These are phyloP conservation scores for Aureobasidium sp. DNA, from an alignment of 2,329 filamentous ascomycete species.

Conservation along the genomic window DNA sequence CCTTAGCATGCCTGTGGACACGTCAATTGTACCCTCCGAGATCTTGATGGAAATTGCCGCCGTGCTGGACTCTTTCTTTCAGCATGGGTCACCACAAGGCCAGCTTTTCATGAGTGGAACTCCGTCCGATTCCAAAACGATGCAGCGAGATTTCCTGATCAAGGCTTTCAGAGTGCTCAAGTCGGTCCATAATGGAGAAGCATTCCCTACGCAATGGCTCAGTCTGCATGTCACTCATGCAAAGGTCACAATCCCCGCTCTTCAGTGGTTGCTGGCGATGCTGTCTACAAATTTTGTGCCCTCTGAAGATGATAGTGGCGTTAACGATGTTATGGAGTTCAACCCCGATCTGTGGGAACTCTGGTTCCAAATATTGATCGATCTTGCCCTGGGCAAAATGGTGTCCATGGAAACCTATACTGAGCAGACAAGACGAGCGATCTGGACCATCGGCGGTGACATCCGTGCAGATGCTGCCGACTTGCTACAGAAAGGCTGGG, in stretches of 20 bases:
- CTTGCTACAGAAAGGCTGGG: conserved; percentile 78
- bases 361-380: conserved; percentile 84
- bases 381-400: conserved; percentile 79
- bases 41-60: conserved; percentile 82
- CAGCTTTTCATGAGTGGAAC: not conserved
- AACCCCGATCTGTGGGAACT: conserved; percentile 90
- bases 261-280: conserved; percentile 31
- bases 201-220: conserved; percentile 84
- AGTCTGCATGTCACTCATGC: conserved; percentile 67
- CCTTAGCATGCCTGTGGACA: conserved; percentile 60
- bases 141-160: not conserved
- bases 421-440: conserved; percentile 89
- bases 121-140: not conserved
- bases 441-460: conserved; percentile 98
- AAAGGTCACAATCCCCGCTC: conserved; percentile 18
- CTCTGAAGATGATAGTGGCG: conserved; percentile 79
- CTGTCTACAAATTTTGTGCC: conserved; percentile 84
- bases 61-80: conserved; percentile 74
- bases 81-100: conserved; percentile 23
- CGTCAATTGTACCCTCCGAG: conserved; percentile 55
- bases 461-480: conserved; percentile 87
- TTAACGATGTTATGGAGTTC: conserved; percentile 49
- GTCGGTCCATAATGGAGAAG: conserved; percentile 81
- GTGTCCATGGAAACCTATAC: conserved; percentile 92
- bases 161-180: conserved; percentile 66